These are phyloP conservation scores for Yarrowia porcina DNA, from an alignment of 805 yeast genomes.

Conservation along the genomic window DNA sequence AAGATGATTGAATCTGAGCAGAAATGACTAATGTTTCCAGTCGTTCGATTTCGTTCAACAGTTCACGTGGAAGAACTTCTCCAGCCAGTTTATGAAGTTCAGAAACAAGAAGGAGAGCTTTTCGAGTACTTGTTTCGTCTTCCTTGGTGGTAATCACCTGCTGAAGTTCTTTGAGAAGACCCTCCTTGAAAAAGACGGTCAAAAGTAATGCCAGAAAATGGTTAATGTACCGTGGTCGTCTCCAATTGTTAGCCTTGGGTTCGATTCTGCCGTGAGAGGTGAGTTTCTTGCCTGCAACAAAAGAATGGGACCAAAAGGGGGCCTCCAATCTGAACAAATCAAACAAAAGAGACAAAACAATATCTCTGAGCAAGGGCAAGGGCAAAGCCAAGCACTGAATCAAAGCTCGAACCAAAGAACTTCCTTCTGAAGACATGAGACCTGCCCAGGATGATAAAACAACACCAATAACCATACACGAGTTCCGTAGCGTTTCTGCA, in stretches of 20 bases:
- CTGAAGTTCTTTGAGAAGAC: conserved; percentile 50
- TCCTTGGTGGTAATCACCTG: conserved; percentile 43
- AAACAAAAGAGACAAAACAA: conserved; percentile 66
- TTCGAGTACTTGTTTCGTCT: conserved; percentile 49
- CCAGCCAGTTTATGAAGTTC: conserved; percentile 57
- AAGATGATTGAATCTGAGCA: conserved; percentile 7
- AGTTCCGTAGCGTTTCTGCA: conserved; percentile 55
- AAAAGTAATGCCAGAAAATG: conserved; percentile 67
- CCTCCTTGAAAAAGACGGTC: conserved; percentile 49
- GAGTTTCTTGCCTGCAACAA: conserved; percentile 6
- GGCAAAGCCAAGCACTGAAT: conserved; percentile 60
- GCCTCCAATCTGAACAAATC: conserved; percentile 56
- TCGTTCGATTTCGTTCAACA: conserved; percentile 46
- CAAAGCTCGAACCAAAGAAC: conserved; percentile 42
- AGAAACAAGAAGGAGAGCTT: conserved; percentile 62
- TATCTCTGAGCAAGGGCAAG: conserved; percentile 52
- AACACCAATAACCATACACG: conserved; percentile 56
- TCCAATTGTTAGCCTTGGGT: neutral
- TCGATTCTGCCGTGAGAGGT: conserved; percentile 2
- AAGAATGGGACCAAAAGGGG: conserved; percentile 5
- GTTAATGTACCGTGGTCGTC: conserved; percentile 38
- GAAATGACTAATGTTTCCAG: conserved; percentile 23
- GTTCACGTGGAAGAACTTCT: conserved; percentile 51
- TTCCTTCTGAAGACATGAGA: conserved; percentile 40
- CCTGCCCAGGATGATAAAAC: conserved; percentile 78